These are phyloP conservation scores for Leccinum sublutescens DNA, from an alignment of 768 basidiomycete species.

Conservation along the genomic window DNA sequence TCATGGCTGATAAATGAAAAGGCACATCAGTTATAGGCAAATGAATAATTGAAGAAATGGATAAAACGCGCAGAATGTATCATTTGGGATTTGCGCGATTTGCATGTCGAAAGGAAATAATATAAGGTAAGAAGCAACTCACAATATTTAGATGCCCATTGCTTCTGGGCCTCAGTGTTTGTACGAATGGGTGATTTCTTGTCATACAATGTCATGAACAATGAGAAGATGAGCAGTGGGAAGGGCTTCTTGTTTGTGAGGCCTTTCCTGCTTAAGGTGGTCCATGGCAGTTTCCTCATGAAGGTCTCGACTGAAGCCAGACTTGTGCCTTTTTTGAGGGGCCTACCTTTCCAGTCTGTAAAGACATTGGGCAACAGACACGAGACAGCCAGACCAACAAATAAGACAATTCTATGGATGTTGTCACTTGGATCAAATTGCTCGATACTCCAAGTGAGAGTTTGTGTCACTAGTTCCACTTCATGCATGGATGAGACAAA, in stretches of 20 bases:
- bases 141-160: not conserved
- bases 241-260: not conserved
- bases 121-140: not conserved
- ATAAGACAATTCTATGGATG: not conserved
- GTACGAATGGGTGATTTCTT: not conserved
- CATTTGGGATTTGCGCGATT: not conserved
- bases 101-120: too few relatives aligned
- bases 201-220: not conserved
- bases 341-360: not conserved
- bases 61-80: not conserved
- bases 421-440: not conserved
- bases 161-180: not conserved
- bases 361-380: not conserved
- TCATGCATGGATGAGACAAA: too few relatives aligned
- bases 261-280: not conserved
- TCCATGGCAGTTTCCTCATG: not conserved
- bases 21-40: too few relatives aligned
- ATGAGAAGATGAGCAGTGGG: not conserved
- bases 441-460: not conserved
- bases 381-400: not conserved
- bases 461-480: not conserved
- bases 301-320: not conserved
- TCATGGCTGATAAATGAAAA: not conserved
- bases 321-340: not conserved
- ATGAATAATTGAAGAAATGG: too few relatives aligned